These are phyloP conservation scores for Penicillium concentricum DNA, from an alignment of 2,329 filamentous ascomycete genomes.

Conservation along the genomic window DNA sequence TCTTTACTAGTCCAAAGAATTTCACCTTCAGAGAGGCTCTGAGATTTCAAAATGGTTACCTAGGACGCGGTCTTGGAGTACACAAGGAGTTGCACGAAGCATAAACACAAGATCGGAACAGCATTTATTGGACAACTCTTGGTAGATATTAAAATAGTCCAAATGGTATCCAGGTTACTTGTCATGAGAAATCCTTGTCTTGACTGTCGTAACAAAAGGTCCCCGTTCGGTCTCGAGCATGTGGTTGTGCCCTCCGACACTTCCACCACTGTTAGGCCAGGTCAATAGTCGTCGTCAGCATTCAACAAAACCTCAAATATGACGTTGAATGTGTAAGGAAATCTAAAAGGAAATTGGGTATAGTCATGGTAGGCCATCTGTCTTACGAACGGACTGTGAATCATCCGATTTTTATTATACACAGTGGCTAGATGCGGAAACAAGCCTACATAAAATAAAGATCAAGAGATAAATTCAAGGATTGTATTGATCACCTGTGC, in stretches of 20 bases:
- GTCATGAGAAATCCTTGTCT: constrained; percentile 4
- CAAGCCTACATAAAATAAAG: not conserved
- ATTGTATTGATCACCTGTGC: not conserved
- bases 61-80: not conserved
- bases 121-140: constrained; percentile 13
- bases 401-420: not conserved
- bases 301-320: not conserved
- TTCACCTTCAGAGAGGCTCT: not conserved
- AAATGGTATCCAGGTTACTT: not conserved
- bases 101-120: constrained; percentile 12
- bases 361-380: too few species aligned
- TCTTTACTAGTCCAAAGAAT: not conserved
- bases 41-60: constrained; percentile 1
- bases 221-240: constrained; percentile 3
- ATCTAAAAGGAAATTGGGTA: not conserved
- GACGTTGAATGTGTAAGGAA: not conserved
- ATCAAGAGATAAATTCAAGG: not conserved
- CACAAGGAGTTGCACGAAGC: constrained; percentile 7
- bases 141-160: constrained; percentile 12
- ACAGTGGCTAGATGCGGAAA: not conserved
- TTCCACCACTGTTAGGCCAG: constrained; percentile 5
- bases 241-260: constrained; percentile 16
- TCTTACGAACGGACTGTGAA: not conserved
- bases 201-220: constrained; percentile 1
- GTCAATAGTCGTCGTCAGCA: not conserved